Evolutionary conservation across 306 rosid species (phyloP).

Genomic region (Lupinus albus): DNA sequence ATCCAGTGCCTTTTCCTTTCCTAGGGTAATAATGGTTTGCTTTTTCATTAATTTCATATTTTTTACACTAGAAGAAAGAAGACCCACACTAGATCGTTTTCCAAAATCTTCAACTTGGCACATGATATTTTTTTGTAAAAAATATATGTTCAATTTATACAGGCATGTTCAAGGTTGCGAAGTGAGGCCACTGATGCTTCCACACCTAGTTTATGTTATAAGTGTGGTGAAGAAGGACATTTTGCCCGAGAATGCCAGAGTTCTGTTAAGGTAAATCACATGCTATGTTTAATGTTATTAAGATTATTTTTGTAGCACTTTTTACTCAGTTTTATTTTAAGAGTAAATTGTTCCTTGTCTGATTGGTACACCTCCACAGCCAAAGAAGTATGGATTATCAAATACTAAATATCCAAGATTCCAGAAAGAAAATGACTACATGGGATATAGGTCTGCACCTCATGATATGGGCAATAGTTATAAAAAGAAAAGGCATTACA

Average conservation of each 20-base stretch:
- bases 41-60: background rate
- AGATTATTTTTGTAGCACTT: background rate
- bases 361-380: constrained; percentile 44
- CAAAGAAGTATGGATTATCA: constrained; percentile 46
- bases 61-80: too few relatives aligned
- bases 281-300: background rate
- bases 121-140: background rate
- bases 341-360: constrained; percentile 13
- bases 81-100: background rate
- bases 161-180: constrained; percentile 66
- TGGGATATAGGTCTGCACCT: constrained; percentile 61
- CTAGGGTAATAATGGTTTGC: background rate
- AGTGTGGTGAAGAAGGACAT: constrained; percentile 88
- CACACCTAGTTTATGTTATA: constrained; percentile 66
- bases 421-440: constrained; percentile 50
- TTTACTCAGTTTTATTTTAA: background rate
- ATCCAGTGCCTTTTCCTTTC: background rate
- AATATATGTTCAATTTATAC: constrained; percentile 17
- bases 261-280: constrained; percentile 50
- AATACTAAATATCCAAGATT: constrained; percentile 45
- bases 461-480: constrained; percentile 49
- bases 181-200: constrained; percentile 55
- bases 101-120: background rate
- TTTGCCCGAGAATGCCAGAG: constrained; percentile 82
- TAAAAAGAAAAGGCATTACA: constrained; percentile 49